These are phyloP conservation scores for Carex kokanica DNA, from an alignment of 176 grass and related monocot species.

Conservation along the genomic window DNA sequence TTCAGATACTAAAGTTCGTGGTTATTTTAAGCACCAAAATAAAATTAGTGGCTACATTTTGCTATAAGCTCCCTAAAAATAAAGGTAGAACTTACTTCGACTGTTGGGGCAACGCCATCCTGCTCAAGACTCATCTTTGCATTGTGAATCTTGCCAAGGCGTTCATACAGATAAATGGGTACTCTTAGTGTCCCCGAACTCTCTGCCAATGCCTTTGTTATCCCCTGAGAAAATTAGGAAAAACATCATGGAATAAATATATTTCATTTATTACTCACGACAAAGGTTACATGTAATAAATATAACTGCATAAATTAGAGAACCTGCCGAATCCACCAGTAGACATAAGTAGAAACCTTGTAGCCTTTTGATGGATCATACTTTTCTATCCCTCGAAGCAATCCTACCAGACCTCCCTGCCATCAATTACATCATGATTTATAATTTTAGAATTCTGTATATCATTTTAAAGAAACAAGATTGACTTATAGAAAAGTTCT, in stretches of 20 bases:
- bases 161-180: slow-evolving; percentile 83
- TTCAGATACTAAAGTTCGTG: neutral
- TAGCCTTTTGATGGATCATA: slow-evolving; percentile 87
- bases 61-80: neutral
- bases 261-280: neutral
- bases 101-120: slow-evolving; percentile 73
- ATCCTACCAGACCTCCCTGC: slow-evolving; percentile 86
- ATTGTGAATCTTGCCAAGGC: slow-evolving; percentile 57
- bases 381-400: slow-evolving; percentile 88
- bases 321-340: slow-evolving; percentile 99
- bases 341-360: slow-evolving; percentile 91
- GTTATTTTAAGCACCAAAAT: neutral
- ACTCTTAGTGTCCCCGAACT: slow-evolving; percentile 80
- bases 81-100: slow-evolving; percentile 45
- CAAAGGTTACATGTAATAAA: neutral
- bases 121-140: slow-evolving; percentile 72
- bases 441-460: neutral
- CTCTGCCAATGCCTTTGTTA: slow-evolving; percentile 75
- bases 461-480: neutral
- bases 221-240: slow-evolving; percentile 52
- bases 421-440: slow-evolving; percentile 16
- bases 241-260: neutral
- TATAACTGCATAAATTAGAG: slow-evolving; percentile 8
- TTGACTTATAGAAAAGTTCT: neutral
- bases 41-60: neutral